Base-by-base conservation (phyloP, 2,329 filamentous ascomycete species). In the Teratosphaeria gauchensis region DNA sequence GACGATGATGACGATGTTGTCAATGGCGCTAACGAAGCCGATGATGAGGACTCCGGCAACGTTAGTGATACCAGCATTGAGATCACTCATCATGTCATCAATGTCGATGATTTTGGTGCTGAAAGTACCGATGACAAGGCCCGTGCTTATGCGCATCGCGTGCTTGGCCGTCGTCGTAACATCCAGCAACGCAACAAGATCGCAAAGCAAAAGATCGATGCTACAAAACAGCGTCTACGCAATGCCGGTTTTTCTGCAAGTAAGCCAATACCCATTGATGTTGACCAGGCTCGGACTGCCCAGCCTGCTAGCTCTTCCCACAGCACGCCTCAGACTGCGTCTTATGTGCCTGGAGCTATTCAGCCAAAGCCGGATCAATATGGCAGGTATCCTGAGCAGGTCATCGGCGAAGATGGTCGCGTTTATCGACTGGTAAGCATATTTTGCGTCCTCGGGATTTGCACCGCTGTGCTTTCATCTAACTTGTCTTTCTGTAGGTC, bases 1-100 rank as follows among this genome's bases (percentile, higher is more conserved):
- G 82, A 83, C 56, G 82, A 84, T 64, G 81, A 84, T 56, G 80
- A 82, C 51, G 74, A 74, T 56, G 74, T 76, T 51, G 74, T 73
- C 55, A 74, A 76, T 46, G 48, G 30, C 46, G 48, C 46, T 14
- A 62, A 58, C 53, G 60, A 62, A 54, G 58, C 59, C 32, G 65
- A 68, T 56, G 64, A 65, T 16, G 62, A 67, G 42, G 63, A 65
- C 55, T 35, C 58, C 38, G 65, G 61, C 46, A 63, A 67, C 54
- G 58, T 54, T 33, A 68, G 66, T 57, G 69, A 71, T 42, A 64
- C 64, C 2, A 66, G 64, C 55, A 59, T 70, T 21, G 64, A 70
- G 61, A 69, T 69, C 56, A 66, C 58, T 54, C 64, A 69, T 54
- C 63, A 65, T 6, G 64, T 61, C 33, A 66, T 64, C 19, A 63